phyloP scores from a whole-genome alignment of 1,284 basidiomycete genomes.

The Trametes hirsuta region DNA sequence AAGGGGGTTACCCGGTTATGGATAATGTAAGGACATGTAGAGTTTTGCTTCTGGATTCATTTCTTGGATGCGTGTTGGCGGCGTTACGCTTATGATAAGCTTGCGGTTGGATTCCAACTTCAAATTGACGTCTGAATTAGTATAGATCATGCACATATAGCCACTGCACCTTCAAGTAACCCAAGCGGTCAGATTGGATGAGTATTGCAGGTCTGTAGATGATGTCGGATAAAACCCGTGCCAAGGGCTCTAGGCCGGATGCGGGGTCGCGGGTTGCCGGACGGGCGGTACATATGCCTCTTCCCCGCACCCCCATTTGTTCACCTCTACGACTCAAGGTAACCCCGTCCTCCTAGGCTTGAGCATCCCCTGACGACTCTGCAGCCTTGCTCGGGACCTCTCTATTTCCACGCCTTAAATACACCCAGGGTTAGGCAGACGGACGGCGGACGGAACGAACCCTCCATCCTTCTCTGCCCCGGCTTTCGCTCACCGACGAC shows the following conservation, averaged over 20 bases:
- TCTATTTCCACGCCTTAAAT: constrained; percentile 10
- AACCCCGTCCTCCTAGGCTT: not conserved
- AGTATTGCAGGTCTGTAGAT: too few relatives aligned
- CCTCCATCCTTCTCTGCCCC: not conserved
- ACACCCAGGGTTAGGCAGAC: not conserved
- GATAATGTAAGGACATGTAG: too few relatives aligned
- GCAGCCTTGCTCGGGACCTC: not conserved
- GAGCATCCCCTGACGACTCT: not conserved
- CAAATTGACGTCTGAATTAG: too few relatives aligned
- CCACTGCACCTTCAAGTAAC: too few relatives aligned
- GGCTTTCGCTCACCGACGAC: not conserved
- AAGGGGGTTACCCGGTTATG: too few relatives aligned
- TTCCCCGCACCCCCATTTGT: not conserved
- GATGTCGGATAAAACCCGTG: constrained; percentile 25
- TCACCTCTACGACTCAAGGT: constrained; percentile 8
- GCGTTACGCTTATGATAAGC: too few relatives aligned
- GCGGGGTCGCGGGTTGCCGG: constrained; percentile 25
- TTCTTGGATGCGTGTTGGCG: too few relatives aligned
- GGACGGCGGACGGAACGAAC: not conserved
- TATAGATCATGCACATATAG: too few relatives aligned
- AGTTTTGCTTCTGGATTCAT: too few relatives aligned
- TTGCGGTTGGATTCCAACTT: too few relatives aligned
- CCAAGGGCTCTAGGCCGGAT: constrained; percentile 14
- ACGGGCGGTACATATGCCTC: constrained; percentile 12
- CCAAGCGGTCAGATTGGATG: too few relatives aligned